Percentiles rank a stretch among this genome's conserved stretches.
Conservation (phyloP, 2,329 filamentous ascomycete species). For the Venturia asperata region DNA sequence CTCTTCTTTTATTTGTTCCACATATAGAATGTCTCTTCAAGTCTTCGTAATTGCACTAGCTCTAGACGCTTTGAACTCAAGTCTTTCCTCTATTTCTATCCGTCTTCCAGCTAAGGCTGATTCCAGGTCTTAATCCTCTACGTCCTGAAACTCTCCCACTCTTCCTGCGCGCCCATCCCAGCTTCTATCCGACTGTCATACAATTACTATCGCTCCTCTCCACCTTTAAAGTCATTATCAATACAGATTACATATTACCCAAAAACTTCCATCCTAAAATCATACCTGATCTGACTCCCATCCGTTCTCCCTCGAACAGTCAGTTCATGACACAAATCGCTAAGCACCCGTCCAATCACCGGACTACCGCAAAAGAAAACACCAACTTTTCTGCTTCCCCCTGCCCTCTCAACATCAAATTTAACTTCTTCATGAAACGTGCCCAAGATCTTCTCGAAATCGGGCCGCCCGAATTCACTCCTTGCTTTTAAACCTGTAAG, state of each 20-base stretch:
- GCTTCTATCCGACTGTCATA: too few species aligned
- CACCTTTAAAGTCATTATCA: neutral
- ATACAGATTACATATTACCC: constrained; percentile 27
- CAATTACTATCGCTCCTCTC: neutral
- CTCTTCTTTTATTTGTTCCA: too few species aligned
- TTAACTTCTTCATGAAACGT: constrained; percentile 50
- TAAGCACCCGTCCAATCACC: constrained; percentile 38
- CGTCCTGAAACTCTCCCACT: too few species aligned
- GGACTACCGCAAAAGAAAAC: constrained; percentile 53
- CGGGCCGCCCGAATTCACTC: constrained; percentile 49
- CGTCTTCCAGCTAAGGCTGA: too few species aligned
- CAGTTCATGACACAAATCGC: constrained; percentile 45
- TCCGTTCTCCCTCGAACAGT: constrained; percentile 47
- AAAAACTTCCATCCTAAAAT: constrained; percentile 54
- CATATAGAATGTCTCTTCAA: too few species aligned
- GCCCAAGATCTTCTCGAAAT: constrained; percentile 47
- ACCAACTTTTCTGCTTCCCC: constrained; percentile 42
- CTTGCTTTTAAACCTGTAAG: constrained; percentile 49
- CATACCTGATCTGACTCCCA: constrained; percentile 47
- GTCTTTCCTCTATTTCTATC: too few species aligned
- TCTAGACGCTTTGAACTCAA: too few species aligned
- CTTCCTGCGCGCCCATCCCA: too few species aligned
- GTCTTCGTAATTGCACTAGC: too few species aligned
- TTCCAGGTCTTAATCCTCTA: too few species aligned
- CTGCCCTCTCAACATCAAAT: constrained; percentile 26